These are phyloP conservation scores for Kwoniella botswanensis DNA, from an alignment of 768 basidiomycete species.

Conservation along the genomic window DNA sequence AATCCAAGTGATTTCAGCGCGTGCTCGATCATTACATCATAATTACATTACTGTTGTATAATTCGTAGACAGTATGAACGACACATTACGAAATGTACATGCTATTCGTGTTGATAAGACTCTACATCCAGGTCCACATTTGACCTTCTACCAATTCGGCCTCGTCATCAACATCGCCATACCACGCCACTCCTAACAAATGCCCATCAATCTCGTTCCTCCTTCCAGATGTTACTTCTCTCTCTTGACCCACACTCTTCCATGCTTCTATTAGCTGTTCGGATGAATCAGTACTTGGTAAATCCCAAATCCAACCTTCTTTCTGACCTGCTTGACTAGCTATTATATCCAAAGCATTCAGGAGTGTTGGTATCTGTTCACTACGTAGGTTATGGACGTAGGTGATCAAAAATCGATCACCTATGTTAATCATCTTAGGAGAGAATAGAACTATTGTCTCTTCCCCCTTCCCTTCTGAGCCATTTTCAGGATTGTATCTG, in stretches of 20 bases:
- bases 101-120: too few species aligned
- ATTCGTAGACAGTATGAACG: too few species aligned
- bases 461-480: neutral
- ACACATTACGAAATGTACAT: neutral
- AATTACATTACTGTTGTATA: too few species aligned
- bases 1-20: too few species aligned
- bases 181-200: slow-evolving; percentile 46
- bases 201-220: slow-evolving; percentile 37
- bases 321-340: slow-evolving; percentile 22
- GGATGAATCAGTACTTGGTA: neutral
- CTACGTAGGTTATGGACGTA: slow-evolving; percentile 26
- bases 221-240: neutral
- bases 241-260: neutral
- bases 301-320: slow-evolving; percentile 43
- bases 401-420: slow-evolving; percentile 31
- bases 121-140: slow-evolving; percentile 37
- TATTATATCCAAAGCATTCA: slow-evolving; percentile 31
- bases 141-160: slow-evolving; percentile 33
- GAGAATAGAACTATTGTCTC: slow-evolving; percentile 42
- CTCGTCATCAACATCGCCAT: slow-evolving; percentile 30
- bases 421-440: slow-evolving; percentile 16
- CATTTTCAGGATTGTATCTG: slow-evolving; percentile 11
- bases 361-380: slow-evolving; percentile 22
- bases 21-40: too few species aligned
- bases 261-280: slow-evolving; percentile 14